These are phyloP conservation scores for Hordeum vulgare DNA, from an alignment of 176 grass and related monocot genomes.

Conservation along the genomic window MorexV3_pseudomolecules_assembly NC_058522.1:451131989-451132488, in stretches of 20 bases:
- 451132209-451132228: neutral
- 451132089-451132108: constrained; percentile 79
- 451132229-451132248: neutral
- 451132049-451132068: constrained; percentile 82
- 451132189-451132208: constrained; percentile 74
- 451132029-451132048: constrained; percentile 81
- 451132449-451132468: constrained; percentile 96
- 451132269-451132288: neutral
- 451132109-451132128: constrained; percentile 97
- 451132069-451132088: constrained; percentile 76
- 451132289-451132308: constrained; percentile 55
- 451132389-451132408: constrained; percentile 83
- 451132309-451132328: constrained; percentile 91
- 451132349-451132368: constrained; percentile 84
- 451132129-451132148: constrained; percentile 97
- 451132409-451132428: constrained; percentile 76
- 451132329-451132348: constrained; percentile 97
- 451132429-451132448: constrained; percentile 68
- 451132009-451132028: constrained; percentile 97
- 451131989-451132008: constrained; percentile 78
- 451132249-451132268: neutral
- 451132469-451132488: constrained; percentile 95
- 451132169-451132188: constrained; percentile 84
- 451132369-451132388: constrained; percentile 72
- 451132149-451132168: constrained; percentile 80